Base-by-base conservation (phyloP, 169 alveolate genomes). In the Plasmodium falciparum region DNA sequence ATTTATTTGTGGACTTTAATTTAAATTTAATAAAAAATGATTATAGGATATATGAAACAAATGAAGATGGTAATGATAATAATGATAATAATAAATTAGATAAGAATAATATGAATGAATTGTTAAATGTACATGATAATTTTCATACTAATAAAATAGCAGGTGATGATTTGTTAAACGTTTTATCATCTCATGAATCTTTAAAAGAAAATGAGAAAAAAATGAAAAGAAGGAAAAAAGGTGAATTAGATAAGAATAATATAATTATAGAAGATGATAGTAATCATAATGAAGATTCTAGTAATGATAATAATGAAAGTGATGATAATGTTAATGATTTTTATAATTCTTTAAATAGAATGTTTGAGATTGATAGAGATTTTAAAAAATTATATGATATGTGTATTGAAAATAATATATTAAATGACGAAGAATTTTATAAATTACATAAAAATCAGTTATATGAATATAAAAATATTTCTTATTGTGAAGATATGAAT, bases 391-490 rank as follows among this genome's bases (percentile, higher is more conserved):
- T 78, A n/a, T 78, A 78, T 20, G 62, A 67, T 20, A 65, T 78
- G 78, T 78, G 89, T 65, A 78, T 78, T 17, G 71, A 78, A 59
- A 78, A 78, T 45, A 54, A 78, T 56, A 78, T 78, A 78, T 24
- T 78, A 78, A 52, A 69, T 17, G 72, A 78, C 26, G 26, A 78
- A 13, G 89, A 78, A 50, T 78, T 78, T 45, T 78, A 78, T 71
- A 78, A 59, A 39, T n/a, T 78, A 11, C 89, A 78, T 58, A 78
- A 66, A 24, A 78, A 71, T 58, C 56, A 78, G 26, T 50, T 78
- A 26, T 78, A 78, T 17, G 89, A 78, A 43, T 29, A 65, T 12
- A 78, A 59, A 52, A 65, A 78, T 17, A 66, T 78, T 20, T 15
- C 39, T 47, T 20, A 24, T 24, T 43, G 71, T 29, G 71, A 24